Base-by-base conservation (phyloP, 2,329 filamentous ascomycete genomes). In the Calonectria leucothoes region DNA sequence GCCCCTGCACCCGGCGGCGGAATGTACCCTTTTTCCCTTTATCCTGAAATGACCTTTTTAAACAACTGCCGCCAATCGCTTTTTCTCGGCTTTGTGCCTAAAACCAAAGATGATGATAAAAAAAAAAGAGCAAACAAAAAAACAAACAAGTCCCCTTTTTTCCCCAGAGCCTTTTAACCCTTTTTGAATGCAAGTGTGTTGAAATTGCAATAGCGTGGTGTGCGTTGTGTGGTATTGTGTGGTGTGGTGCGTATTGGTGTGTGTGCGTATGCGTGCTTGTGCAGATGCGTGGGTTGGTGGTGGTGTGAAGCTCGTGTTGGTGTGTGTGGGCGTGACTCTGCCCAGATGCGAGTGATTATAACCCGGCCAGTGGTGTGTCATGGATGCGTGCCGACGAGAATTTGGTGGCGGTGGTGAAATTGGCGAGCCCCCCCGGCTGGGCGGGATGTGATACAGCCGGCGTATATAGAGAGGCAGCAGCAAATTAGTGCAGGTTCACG, bases 401-500 rank as follows among this genome's bases (percentile, higher is more conserved):
- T 66, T 35, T 67, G 48, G 48, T 35, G 29, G 64, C 55, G 64
- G 48, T 66, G 64, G 48, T 67, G 48, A 37, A 27, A 39, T 25
- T 64, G 59, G 59, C 48, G 59, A 64, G 49, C 59, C 59, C 39
- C 37, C 29, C 52, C n/a, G 33, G 55, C 33, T 31, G 39, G 17
- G 48, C 39, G 48, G 59, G 59, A 64, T 64, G 59, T 48, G 59
- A 64, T 64, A 64, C 59, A 64, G 37, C 23, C 39, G 59, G 59
- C 39, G 59, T 37, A 61, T 61, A 37, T 61, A 39, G 23, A 35
- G 52, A 33, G 33, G n/a, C n/a, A n/a, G n/a, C n/a, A 61, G 33
- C 6, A 61, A 61, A 61, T 78, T 72, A 80, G 72, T 77, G 79
- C 48, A 81, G 77, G 71, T 77, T 78, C 48, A 81, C 78, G 70